phyloP scores from a whole-genome alignment of 192 early-diverging fungal species.

The Jimgerdemannia flammicorona region DNA sequence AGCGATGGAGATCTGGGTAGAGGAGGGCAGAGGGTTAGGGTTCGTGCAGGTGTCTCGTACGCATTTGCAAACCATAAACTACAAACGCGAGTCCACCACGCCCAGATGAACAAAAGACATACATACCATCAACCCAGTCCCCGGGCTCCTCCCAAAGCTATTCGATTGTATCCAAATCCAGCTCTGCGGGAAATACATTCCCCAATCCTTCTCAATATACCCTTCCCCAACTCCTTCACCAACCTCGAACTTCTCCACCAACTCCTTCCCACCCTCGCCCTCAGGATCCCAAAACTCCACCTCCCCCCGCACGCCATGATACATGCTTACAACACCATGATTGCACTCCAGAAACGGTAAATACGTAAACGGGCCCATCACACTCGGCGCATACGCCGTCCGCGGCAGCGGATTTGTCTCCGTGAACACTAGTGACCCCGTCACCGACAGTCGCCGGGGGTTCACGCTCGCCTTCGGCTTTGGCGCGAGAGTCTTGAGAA shows the following conservation, averaged over 20 bases:
- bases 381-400: conserved; percentile 16
- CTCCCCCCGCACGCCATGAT: conserved; percentile 22
- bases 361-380: conserved; percentile 44
- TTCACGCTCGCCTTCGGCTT: too few relatives aligned
- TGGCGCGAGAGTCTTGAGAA: too few relatives aligned
- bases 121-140: conserved; percentile 30
- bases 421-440: not conserved
- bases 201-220: conserved; percentile 51
- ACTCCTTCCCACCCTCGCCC: conserved; percentile 5
- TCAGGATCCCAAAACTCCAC: conserved; percentile 20
- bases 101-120: not conserved
- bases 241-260: conserved; percentile 10
- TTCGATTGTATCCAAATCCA: conserved; percentile 50
- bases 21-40: not conserved
- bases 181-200: conserved; percentile 44
- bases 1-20: not conserved
- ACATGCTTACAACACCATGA: conserved; percentile 39
- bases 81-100: too few relatives aligned
- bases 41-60: too few relatives aligned
- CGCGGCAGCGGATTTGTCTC: conserved; percentile 26
- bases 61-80: too few relatives aligned
- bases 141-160: conserved; percentile 24
- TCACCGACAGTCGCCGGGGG: not conserved
- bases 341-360: conserved; percentile 46
- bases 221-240: conserved; percentile 25